Evolutionary conservation across 1,284 basidiomycete species (phyloP).

Genomic region (Fistulinella cinereoalba): DNA sequence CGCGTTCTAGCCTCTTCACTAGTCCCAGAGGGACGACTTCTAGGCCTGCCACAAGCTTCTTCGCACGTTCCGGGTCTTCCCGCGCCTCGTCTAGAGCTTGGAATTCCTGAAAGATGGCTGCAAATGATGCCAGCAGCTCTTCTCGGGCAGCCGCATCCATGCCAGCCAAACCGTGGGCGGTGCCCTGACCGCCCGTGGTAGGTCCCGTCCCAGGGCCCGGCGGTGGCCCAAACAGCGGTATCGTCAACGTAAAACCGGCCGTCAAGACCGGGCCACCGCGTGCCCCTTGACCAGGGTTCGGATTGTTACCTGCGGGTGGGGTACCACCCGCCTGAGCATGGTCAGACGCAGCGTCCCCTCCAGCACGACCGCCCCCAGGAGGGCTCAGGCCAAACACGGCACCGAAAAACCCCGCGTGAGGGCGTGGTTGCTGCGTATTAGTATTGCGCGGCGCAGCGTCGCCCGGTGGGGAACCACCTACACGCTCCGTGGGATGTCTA

Average conservation of each 20-base stretch:
- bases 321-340: slow-evolving; percentile 30
- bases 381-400: slow-evolving; percentile 25
- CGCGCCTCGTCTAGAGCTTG: slow-evolving; percentile 38
- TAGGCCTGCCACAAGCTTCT: slow-evolving; percentile 56
- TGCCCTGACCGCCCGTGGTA: neutral
- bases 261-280: slow-evolving; percentile 24
- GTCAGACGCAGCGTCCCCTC: slow-evolving; percentile 17
- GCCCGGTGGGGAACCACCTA: slow-evolving; percentile 12
- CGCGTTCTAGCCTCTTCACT: slow-evolving; percentile 61
- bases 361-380: slow-evolving; percentile 11
- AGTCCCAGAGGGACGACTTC: slow-evolving; percentile 65
- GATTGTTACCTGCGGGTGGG: slow-evolving; percentile 21
- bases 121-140: slow-evolving; percentile 28
- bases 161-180: slow-evolving; percentile 5
- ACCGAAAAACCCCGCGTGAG: slow-evolving; percentile 21
- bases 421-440: slow-evolving; percentile 17
- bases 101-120: slow-evolving; percentile 33
- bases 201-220: slow-evolving; percentile 8
- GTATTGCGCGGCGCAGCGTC: slow-evolving; percentile 16
- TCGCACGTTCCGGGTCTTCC: slow-evolving; percentile 65
- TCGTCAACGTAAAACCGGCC: slow-evolving; percentile 33
- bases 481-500: slow-evolving; percentile 56
- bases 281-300: slow-evolving; percentile 18
- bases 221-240: slow-evolving; percentile 27
- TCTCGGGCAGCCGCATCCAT: slow-evolving; percentile 27